phyloP scores from a whole-genome alignment of 2,329 filamentous ascomycete genomes.

The Fusarium fujikuroi region DNA sequence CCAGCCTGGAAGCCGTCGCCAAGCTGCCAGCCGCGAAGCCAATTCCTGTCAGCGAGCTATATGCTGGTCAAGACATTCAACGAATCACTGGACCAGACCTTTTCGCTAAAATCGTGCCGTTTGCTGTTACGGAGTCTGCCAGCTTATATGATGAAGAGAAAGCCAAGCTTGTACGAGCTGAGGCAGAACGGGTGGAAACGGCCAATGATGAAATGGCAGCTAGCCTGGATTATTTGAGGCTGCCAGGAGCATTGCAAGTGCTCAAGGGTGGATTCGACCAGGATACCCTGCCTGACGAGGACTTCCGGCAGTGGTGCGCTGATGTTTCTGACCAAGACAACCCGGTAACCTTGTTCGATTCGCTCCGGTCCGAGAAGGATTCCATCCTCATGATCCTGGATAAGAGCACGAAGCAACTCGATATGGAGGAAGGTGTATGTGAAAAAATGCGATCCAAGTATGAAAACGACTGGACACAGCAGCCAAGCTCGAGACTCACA shows the following conservation, averaged over 20 bases:
- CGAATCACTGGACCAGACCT: conserved; percentile 96
- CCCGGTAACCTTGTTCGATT: conserved; percentile 82
- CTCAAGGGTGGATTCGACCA: conserved; percentile 93
- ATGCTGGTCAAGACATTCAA: conserved; percentile 96
- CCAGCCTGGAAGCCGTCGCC: conserved; percentile 80
- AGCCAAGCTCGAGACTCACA: conserved; percentile 90
- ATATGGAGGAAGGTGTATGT: conserved; percentile 97
- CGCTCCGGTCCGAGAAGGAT: conserved; percentile 80
- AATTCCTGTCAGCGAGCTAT: conserved; percentile 95
- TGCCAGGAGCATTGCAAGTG: conserved; percentile 89
- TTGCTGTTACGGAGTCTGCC: conserved; percentile 95
- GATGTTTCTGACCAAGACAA: conserved; percentile 88
- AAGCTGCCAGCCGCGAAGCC: conserved; percentile 96
- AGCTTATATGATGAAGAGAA: conserved; percentile 99
- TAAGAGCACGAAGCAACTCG: conserved; percentile 84
- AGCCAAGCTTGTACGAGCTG: conserved; percentile 91
- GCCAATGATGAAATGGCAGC: conserved; percentile 97
- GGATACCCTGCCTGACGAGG: conserved; percentile 86
- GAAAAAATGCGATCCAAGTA: conserved; percentile 99
- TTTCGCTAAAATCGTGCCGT: conserved; percentile 95
- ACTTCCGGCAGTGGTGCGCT: conserved; percentile 93
- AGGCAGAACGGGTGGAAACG: conserved; percentile 91
- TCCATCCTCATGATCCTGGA: conserved; percentile 79
- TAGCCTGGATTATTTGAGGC: conserved; percentile 90
- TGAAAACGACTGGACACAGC: conserved; percentile 94